Percentiles rank a stretch among this genome's conserved stretches.
phyloP scores from a whole-genome alignment of 306 rosid species.

The Alnus glutinosa region DNA sequence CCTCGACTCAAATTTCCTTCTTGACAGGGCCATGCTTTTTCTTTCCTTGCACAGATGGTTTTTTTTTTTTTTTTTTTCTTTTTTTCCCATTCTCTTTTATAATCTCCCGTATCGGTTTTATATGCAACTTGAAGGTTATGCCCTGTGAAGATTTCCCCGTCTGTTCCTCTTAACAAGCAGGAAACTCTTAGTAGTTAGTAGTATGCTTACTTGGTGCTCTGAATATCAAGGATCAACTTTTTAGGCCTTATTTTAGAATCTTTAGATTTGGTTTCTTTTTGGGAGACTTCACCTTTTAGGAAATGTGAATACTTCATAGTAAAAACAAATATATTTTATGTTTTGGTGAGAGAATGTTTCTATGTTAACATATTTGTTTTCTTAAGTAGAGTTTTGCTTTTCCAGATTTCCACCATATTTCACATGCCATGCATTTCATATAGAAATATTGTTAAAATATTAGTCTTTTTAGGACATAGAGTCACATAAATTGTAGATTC shows the following conservation, averaged over 20 bases:
- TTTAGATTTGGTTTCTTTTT: not conserved
- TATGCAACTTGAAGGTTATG: not conserved
- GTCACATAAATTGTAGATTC: constrained; percentile 2
- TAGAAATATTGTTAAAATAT: constrained; percentile 13
- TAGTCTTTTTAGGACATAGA: constrained; percentile 4
- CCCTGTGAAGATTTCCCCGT: not conserved
- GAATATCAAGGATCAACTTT: not conserved
- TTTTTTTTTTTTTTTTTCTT: not conserved
- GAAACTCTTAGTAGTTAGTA: not conserved
- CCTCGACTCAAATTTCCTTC: too few relatives aligned
- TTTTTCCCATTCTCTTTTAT: not conserved
- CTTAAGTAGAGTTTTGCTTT: not conserved
- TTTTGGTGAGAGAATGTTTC: constrained; percentile 10
- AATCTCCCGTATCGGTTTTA: not conserved
- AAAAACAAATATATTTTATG: not conserved
- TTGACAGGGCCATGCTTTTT: not conserved
- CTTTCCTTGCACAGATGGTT: not conserved
- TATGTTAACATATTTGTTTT: constrained; percentile 16
- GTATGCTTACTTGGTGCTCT: not conserved
- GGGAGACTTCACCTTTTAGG: not conserved
- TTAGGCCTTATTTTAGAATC: not conserved
- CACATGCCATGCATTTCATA: not conserved
- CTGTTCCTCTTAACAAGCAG: not conserved
- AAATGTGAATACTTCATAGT: not conserved
- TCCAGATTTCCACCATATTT: constrained; percentile 7